Evolutionary conservation across 306 rosid genomes (phyloP), one percentile per base, ranked within the genome.

Genomic region (Sindora glabra): DNA sequence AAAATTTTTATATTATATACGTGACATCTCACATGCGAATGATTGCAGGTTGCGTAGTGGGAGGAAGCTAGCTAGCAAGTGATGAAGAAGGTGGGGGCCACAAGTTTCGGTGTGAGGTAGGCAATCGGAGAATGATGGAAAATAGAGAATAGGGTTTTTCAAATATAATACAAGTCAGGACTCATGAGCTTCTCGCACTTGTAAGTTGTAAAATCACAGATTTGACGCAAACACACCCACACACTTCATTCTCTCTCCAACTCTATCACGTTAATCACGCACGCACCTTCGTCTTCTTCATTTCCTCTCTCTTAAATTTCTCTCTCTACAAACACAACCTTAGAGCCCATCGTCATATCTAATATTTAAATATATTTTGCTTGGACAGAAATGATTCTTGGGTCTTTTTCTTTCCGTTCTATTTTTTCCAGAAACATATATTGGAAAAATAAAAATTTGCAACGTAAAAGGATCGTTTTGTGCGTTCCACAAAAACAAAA

Each of bases 261-360:
- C 77, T 63, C 74, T 65, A 22, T 79, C 94, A 82, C 89, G 86
- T 82, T 79, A 82, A 74, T 82, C 89, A 79, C 77, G 84, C 89
- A 18, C 13, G 84, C 89, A 18, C 13, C 70, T 76, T 76, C 92
- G 38, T 68, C 64, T 41, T 68, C 77, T 73, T 69, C 50, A 27
- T 38, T 50, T 54, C 58, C 30, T 19, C 62, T 37, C 10, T 26
- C 63, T n/a, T 22, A 33, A 53, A 50, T 30, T 48, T 38, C 44
- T 51, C 58, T 56, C 48, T 59, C 14, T 4, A 12, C 40, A 42
- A 19, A 18, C 32, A 13, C 33, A 33, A 26, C 22, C 19, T 17
- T 27, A 26, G 24, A 12, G 1, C 34, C 25, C 22, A 41, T 21
- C n/a, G 7, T 54, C n/a, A n/a, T n/a, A n/a, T n/a, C n/a, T n/a